These are phyloP conservation scores for Fraxinus sp. DNA, from an alignment of 305 asterid genomes.

Conservation along the genomic window DNA sequence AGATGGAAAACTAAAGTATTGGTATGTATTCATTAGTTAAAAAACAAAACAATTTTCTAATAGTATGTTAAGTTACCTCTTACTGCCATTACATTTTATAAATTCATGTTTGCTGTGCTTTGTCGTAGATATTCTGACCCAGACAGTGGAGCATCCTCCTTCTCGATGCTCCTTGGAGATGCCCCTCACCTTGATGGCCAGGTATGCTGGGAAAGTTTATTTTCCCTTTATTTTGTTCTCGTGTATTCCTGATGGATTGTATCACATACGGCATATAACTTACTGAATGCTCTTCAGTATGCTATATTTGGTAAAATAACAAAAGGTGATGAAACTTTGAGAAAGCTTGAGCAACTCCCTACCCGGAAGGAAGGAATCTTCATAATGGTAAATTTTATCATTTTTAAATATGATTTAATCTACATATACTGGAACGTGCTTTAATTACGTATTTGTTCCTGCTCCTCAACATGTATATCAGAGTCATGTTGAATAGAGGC, in stretches of 20 bases:
- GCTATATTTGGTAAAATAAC: conserved; percentile 94
- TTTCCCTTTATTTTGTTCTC: conserved; percentile 7
- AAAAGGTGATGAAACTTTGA: conserved; percentile 88
- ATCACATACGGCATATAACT: conserved; percentile 11
- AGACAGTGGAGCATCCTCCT: conserved; percentile 86
- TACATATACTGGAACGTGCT: neutral
- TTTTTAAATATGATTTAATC: neutral
- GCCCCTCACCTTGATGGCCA: conserved; percentile 94
- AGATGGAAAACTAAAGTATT: neutral
- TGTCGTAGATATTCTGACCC: conserved; percentile 63
- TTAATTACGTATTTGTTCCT: neutral
- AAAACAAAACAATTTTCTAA: neutral
- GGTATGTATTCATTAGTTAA: neutral
- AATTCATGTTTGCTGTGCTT: conserved; percentile 14
- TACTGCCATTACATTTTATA: neutral
- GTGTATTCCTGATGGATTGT: neutral
- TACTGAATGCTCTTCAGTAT: conserved; percentile 51
- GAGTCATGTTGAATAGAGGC: neutral
- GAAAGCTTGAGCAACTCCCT: conserved; percentile 90
- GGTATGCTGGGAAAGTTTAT: conserved; percentile 40
- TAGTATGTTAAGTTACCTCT: neutral
- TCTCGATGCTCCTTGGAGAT: conserved; percentile 92
- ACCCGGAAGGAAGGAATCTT: conserved; percentile 85
- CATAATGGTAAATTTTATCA: conserved; percentile 62
- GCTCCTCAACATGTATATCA: neutral